A percentile compares a stretch with the other conserved stretches of the same genome.
Conservation (phyloP, 2,329 filamentous ascomycete species). For the Lachnellula occidentalis region DNA sequence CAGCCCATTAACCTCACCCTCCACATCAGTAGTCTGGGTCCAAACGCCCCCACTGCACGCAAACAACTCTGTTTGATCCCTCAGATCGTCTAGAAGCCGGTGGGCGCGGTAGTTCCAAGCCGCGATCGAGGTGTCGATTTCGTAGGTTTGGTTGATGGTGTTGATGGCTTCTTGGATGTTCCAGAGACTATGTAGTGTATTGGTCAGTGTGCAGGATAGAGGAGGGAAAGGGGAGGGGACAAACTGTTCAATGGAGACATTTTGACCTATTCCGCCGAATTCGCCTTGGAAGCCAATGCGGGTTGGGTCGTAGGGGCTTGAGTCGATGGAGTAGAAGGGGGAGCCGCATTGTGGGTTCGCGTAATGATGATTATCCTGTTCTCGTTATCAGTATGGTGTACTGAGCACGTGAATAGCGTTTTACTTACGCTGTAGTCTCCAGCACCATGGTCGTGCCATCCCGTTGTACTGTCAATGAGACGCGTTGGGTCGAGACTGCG, state of each 20-base stretch:
- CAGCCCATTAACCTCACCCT: slow-evolving; percentile 69
- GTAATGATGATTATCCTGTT: slow-evolving; percentile 64
- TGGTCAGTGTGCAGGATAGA: background rate
- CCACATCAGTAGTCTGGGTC: slow-evolving; percentile 71
- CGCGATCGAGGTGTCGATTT: slow-evolving; percentile 52
- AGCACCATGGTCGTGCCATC: slow-evolving; percentile 63
- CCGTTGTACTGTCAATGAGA: slow-evolving; percentile 56
- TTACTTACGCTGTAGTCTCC: slow-evolving; percentile 52
- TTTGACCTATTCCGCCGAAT: slow-evolving; percentile 64
- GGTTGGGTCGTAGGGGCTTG: slow-evolving; percentile 49
- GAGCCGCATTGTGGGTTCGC: slow-evolving; percentile 66
- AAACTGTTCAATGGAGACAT: slow-evolving; percentile 56
- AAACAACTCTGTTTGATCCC: slow-evolving; percentile 43
- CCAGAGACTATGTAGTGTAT: slow-evolving; percentile 48
- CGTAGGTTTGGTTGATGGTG: slow-evolving; percentile 61
- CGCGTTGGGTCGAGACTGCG: slow-evolving; percentile 56
- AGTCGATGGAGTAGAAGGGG: slow-evolving; percentile 57
- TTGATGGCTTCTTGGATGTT: slow-evolving; percentile 54
- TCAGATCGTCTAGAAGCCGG: slow-evolving; percentile 41
- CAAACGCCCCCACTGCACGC: slow-evolving; percentile 62
- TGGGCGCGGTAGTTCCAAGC: slow-evolving; percentile 60
- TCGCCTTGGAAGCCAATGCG: slow-evolving; percentile 67
- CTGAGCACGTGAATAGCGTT: background rate
- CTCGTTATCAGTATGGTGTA: slow-evolving; percentile 22
- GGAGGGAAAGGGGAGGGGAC: slow-evolving; percentile 20